Conservation (phyloP, 768 basidiomycete species). For the Pleurotus giganteus region DNA sequence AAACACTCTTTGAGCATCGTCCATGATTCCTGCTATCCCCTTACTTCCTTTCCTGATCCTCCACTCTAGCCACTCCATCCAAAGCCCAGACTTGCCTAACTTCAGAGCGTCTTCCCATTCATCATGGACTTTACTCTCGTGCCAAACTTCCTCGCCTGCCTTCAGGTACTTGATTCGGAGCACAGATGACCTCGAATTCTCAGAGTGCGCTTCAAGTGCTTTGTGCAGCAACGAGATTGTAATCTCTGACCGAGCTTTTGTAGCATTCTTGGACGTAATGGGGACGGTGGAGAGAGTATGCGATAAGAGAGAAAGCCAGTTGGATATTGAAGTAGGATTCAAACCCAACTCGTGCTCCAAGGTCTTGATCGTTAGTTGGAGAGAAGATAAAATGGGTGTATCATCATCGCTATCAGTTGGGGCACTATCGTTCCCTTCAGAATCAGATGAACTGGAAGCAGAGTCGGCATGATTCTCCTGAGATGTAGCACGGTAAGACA, state of each 20-base stretch:
- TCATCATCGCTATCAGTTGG: constrained; percentile 19
- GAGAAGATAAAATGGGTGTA: constrained; percentile 40
- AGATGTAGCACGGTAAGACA: constrained; percentile 52
- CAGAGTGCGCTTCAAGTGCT: constrained; percentile 55
- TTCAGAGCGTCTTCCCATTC: constrained; percentile 74
- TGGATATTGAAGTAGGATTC: constrained; percentile 50
- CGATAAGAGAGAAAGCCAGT: constrained; percentile 65
- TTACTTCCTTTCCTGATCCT: constrained; percentile 45
- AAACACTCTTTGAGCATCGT: constrained; percentile 49
- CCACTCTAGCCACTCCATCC: constrained; percentile 84
- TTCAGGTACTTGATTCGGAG: constrained; percentile 66
- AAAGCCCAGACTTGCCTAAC: constrained; percentile 53
- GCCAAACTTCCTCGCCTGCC: constrained; percentile 74
- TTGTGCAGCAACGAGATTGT: constrained; percentile 64
- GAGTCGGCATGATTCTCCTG: constrained; percentile 20
- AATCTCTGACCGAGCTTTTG: constrained; percentile 68
- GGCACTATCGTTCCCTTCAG: constrained; percentile 24
- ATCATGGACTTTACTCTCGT: constrained; percentile 43
- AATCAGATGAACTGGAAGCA: constrained; percentile 31
- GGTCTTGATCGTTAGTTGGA: constrained; percentile 55
- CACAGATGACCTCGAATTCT: constrained; percentile 44
- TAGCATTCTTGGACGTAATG: constrained; percentile 62
- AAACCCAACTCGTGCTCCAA: constrained; percentile 54
- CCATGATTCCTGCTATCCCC: constrained; percentile 52
- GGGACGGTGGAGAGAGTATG: constrained; percentile 65